Evolutionary conservation across 352 stramenopile species (phyloP).

Genomic region (Blastocystis sp.): DNA sequence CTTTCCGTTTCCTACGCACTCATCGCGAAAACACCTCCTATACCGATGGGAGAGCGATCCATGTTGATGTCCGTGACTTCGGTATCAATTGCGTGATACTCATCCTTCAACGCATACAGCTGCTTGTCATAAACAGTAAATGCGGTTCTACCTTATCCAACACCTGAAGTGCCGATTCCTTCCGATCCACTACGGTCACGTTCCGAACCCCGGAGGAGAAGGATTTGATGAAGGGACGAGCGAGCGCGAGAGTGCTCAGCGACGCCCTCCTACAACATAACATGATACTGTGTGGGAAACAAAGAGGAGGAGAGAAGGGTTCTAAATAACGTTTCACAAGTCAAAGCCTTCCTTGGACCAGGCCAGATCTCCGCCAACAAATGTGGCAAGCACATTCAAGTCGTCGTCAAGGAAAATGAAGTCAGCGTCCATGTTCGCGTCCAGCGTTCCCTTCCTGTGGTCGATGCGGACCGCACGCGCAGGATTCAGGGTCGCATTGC

Average conservation of each 20-base stretch:
- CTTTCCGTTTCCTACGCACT: constrained; percentile 91
- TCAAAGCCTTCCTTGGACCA: constrained; percentile 75
- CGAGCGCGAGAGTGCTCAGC: not conserved
- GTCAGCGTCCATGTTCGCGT: constrained; percentile 82
- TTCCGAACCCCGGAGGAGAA: constrained; percentile 10
- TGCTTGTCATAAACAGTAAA: not conserved
- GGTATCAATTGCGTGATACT: constrained; percentile 71
- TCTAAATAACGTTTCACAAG: constrained; percentile 48
- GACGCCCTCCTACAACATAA: not conserved
- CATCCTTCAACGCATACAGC: constrained; percentile 54
- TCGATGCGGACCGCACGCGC: constrained; percentile 81
- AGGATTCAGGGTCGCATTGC: constrained; percentile 82
- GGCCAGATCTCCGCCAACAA: constrained; percentile 79
- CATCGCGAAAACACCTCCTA: no score
- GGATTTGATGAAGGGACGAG: not conserved
- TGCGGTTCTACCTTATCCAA: constrained; percentile 13
- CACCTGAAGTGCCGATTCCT: constrained; percentile 56
- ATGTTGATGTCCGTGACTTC: constrained; percentile 71
- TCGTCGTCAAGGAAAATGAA: constrained; percentile 83
- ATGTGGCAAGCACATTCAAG: constrained; percentile 82
- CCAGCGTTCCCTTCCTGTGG: constrained; percentile 80
- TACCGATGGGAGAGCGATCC: constrained; percentile 71
- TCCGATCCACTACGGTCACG: constrained; percentile 70
- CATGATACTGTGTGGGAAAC: constrained; percentile 32
- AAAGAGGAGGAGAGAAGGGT: constrained; percentile 47